Evolutionary conservation across 306 rosid species (phyloP), one percentile per base, ranked within the genome.

Genomic region (Lathyrus tuberosus): DNA sequence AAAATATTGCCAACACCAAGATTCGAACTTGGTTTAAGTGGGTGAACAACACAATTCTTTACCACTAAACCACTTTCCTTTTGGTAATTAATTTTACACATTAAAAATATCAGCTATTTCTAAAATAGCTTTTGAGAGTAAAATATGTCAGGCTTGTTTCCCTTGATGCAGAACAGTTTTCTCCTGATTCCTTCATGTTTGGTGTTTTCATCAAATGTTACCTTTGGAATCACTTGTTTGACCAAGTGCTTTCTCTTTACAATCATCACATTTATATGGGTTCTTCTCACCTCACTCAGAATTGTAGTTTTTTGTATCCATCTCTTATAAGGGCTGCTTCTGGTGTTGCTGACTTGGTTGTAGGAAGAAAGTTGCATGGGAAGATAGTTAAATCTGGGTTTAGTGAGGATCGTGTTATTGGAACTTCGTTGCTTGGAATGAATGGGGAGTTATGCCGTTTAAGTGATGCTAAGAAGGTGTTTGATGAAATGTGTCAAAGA

Each of bases 161-260:
- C n/a, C n/a, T n/a, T n/a, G n/a, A n/a, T n/a, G n/a, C n/a, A n/a
- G n/a, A n/a, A n/a, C n/a, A n/a, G n/a, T n/a, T n/a, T n/a, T n/a
- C n/a, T n/a, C n/a, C n/a, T n/a, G n/a, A n/a, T n/a, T n/a, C n/a
- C n/a, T 93, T 93, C 86, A 92, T 92, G 98, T 90, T 88, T 74
- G 96, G 96, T 5, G 96, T 92, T 1, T 79, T 90, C 11, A 61
- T 93, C 59, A 90, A 93, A 80, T 88, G 86, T 69, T 57, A 74
- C 68, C 79, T 86, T 10, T 83, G 90, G 89, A 86, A 78, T 48
- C 78, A 78, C 52, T 56, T 74, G 43, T 85, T 81, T 33, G 57
- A 72, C 11, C 86, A 83, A 49, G 89, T 87, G 26, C 26, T 88
- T 71, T 58, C 85, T 0, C 82, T 90, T 62, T 90, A 80, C 73